Percentiles rank a stretch among this genome's conserved stretches.
Evolutionary conservation across 1,284 basidiomycete genomes (phyloP).

Genomic region (Moniliophthora roreri): DNA sequence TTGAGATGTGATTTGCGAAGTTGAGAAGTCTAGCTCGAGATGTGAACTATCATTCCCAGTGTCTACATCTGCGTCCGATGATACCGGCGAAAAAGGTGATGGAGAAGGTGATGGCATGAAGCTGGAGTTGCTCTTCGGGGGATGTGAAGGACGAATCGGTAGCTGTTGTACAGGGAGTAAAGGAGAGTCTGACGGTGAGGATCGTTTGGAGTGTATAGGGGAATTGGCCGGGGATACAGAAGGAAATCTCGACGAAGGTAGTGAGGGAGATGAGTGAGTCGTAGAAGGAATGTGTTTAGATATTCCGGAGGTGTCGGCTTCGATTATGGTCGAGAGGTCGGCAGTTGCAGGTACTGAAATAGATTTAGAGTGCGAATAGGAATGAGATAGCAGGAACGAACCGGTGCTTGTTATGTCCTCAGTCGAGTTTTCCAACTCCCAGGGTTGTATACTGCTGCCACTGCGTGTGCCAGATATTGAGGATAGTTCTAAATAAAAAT

Average conservation of each 20-base stretch:
- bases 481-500: too few relatives aligned
- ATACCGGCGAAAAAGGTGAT: not conserved
- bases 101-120: not conserved
- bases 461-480: too few relatives aligned
- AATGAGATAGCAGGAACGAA: not conserved
- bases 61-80: not conserved
- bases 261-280: not conserved
- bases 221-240: not conserved
- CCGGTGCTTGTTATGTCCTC: too few relatives aligned
- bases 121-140: too few relatives aligned
- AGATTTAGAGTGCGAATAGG: not conserved
- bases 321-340: slow-evolving; percentile 15
- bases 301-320: slow-evolving; percentile 15
- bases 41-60: not conserved
- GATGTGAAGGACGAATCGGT: too few relatives aligned
- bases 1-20: slow-evolving; percentile 2
- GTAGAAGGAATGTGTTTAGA: slow-evolving; percentile 15
- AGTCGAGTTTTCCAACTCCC: too few relatives aligned
- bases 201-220: not conserved
- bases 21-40: slow-evolving; percentile 1
- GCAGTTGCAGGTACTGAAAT: not conserved
- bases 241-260: slow-evolving; percentile 2
- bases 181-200: too few relatives aligned
- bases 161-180: too few relatives aligned
- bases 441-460: too few relatives aligned